Conservation (phyloP, 73 alveolate species). For the Paramecium primaurelia region DNA sequence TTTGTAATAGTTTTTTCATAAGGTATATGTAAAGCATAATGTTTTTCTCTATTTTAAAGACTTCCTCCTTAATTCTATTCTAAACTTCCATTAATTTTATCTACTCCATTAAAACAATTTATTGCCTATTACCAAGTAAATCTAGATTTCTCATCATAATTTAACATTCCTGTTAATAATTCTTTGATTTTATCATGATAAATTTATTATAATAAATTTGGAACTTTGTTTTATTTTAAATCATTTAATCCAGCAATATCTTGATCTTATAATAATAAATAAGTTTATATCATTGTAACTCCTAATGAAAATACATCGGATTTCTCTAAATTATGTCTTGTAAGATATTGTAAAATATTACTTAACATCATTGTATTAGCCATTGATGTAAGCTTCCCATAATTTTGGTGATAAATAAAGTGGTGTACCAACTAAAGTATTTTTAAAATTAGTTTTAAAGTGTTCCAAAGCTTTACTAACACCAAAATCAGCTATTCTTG, state of each 20-base stretch:
- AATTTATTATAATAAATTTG: background rate
- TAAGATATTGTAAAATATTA: background rate
- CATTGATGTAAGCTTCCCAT: constrained; percentile 57
- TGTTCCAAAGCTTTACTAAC: constrained; percentile 28
- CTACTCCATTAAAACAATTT: background rate
- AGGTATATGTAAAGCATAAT: background rate
- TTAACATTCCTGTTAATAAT: constrained; percentile 31
- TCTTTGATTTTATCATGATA: background rate
- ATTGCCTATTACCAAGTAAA: background rate
- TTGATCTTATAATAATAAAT: constrained; percentile 10
- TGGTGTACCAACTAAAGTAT: constrained; percentile 56
- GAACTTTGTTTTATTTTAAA: background rate
- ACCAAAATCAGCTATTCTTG: constrained; percentile 56
- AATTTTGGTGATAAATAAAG: constrained; percentile 49
- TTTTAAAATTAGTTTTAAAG: constrained; percentile 7
- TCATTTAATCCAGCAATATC: constrained; percentile 50
- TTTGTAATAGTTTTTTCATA: background rate
- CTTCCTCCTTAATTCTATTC: background rate
- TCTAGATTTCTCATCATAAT: constrained; percentile 28
- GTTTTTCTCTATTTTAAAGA: background rate
- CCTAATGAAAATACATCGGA: constrained; percentile 60
- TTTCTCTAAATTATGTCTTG: constrained; percentile 44
- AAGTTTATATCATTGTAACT: background rate
- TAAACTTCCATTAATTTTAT: background rate
- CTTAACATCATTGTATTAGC: constrained; percentile 7